Base-by-base conservation (phyloP, 83 land plant species). In the Diphasiastrum complanatum region DNA sequence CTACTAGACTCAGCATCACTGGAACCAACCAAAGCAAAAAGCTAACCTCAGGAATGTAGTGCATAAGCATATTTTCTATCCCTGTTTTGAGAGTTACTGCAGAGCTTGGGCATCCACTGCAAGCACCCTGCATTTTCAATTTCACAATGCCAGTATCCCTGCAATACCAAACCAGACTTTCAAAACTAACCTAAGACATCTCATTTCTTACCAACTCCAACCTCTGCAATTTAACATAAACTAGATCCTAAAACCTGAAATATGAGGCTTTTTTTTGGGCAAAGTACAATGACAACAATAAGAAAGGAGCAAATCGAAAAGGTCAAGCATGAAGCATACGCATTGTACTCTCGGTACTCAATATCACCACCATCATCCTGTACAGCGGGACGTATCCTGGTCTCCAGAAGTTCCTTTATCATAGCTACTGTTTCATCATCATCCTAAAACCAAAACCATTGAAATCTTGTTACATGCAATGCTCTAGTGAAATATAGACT, bases 321-420 rank as follows among this genome's bases (percentile, higher is more conserved):
- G n/a, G n/a, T n/a, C n/a, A n/a, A n/a, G n/a, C n/a, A n/a, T n/a
- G n/a, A n/a, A 45, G 50, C 84, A 6, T 75, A 88, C 95, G 52
- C 63, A 75, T 89, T 81, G 73, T 79, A 89, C 14, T 86, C 99
- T 1, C 81, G 40, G 59, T 89, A 93, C 60, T 89, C 96, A 54
- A 93, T 89, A 57, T 93, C 99, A 37, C 99, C 99, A 70, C 99
- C 99, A 83, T 93, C 96, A 73, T 93, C 99, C 69, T 85, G 95
- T 6, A 93, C 99, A 32, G 99, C 86, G 29, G 99, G 99, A 22
- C 96, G 82, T 30, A 93, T 93, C 5, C 99, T 75, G 25, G 99
- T 93, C 69, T 93, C 99, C 50, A 93, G 60, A 51, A 93, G 61
- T 56, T 93, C 99, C 72, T 93, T 93, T 51, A 93, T 93, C 99